These are phyloP conservation scores for Syncephalastrum sp. DNA, from an alignment of 371 early-diverging fungal genomes.

Conservation along the genomic window DNA sequence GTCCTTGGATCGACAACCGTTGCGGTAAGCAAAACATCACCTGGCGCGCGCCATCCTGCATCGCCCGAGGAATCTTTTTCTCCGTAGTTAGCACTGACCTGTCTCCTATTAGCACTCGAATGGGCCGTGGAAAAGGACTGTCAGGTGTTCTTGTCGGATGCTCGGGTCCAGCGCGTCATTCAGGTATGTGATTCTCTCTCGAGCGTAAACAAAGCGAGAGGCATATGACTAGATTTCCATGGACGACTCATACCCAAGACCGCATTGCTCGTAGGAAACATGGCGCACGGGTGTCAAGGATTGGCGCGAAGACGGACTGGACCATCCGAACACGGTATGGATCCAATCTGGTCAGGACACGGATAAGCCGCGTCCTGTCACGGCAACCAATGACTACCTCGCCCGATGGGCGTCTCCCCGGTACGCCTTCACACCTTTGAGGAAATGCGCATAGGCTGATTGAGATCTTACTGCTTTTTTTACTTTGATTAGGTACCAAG, in stretches of 20 bases:
- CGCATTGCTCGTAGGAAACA: constrained; percentile 11
- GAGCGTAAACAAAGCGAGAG: background rate
- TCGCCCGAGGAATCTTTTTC: too few relatives aligned
- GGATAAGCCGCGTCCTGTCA: background rate
- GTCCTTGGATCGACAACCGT: constrained; percentile 29
- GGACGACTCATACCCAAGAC: background rate
- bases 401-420: constrained; percentile 38
- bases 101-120: constrained; percentile 27
- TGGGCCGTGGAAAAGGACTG: constrained; percentile 43
- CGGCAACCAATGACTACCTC: constrained; percentile 15
- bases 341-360: constrained; percentile 2
- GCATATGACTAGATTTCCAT: background rate
- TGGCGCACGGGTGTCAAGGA: constrained; percentile 27
- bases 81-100: background rate
- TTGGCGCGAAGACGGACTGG: constrained; percentile 25
- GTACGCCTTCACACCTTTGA: constrained; percentile 1
- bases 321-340: constrained; percentile 34
- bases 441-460: background rate
- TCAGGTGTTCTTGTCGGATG: constrained; percentile 31
- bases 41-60: too few relatives aligned
- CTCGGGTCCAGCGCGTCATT: constrained; percentile 26
- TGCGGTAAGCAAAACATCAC: constrained; percentile 22
- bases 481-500: constrained; percentile 28
- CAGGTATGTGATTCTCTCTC: constrained; percentile 21
- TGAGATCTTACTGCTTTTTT: background rate